Conservation (phyloP, 2,329 filamentous ascomycete genomes). For the Esteya vermicola region DNA sequence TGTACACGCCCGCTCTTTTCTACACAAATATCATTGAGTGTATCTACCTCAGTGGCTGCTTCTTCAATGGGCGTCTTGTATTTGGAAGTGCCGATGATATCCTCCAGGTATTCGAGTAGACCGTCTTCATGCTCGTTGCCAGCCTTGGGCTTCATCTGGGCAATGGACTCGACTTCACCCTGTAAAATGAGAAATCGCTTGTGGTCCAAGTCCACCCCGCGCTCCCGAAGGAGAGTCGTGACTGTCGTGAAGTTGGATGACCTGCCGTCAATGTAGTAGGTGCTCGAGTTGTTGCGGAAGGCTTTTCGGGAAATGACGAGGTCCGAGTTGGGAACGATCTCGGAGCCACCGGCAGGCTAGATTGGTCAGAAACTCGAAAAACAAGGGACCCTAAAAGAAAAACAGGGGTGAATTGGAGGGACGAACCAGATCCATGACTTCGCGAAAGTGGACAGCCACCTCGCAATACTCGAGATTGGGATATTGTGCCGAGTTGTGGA, state of each 20-base stretch:
- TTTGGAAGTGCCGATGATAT: slow-evolving; percentile 97
- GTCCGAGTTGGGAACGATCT: slow-evolving; percentile 69
- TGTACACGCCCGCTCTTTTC: slow-evolving; percentile 94
- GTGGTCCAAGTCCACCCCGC: slow-evolving; percentile 90
- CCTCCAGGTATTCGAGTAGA: slow-evolving; percentile 88
- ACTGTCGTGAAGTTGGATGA: slow-evolving; percentile 87
- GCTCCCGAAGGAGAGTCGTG: slow-evolving; percentile 70
- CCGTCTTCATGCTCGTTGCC: slow-evolving; percentile 92
- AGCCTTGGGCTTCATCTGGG: slow-evolving; percentile 98
- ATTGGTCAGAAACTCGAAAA: slow-evolving; percentile 17
- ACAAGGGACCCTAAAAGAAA: too few relatives aligned
- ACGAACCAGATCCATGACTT: slow-evolving; percentile 70
- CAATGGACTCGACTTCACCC: slow-evolving; percentile 95
- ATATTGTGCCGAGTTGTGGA: slow-evolving; percentile 85
- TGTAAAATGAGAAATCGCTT: slow-evolving; percentile 96
- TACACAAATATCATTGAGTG: slow-evolving; percentile 82
- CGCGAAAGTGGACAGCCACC: slow-evolving; percentile 91
- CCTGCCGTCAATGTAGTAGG: slow-evolving; percentile 89
- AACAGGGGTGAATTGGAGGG: too few relatives aligned
- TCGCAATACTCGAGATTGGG: slow-evolving; percentile 84
- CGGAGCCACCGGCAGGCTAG: slow-evolving; percentile 55
- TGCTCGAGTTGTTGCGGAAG: slow-evolving; percentile 97
- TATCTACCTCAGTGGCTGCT: slow-evolving; percentile 76
- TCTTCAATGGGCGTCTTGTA: slow-evolving; percentile 97
- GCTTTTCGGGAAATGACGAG: slow-evolving; percentile 81